phyloP scores from a whole-genome alignment of 257 asterid species.

The Solanum peruvianum region DNA sequence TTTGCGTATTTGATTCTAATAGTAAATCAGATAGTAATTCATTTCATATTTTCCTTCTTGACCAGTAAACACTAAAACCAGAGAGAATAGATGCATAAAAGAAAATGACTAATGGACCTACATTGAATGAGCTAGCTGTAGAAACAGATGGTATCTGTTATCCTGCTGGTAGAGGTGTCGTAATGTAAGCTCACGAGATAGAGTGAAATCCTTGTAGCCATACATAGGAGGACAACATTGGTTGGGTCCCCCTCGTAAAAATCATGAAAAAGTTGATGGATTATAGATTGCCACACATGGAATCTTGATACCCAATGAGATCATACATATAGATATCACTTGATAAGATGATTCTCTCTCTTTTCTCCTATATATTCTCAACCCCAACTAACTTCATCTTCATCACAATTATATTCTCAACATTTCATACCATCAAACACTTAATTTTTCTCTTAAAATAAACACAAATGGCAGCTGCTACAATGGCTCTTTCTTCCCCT shows the following conservation, averaged over 20 bases:
- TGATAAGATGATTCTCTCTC: not conserved
- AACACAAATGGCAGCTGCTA: constrained; percentile 1
- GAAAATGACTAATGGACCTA: not conserved
- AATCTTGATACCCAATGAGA: not conserved
- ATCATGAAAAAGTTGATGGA: not conserved
- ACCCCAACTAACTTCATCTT: not conserved
- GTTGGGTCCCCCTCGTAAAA: not conserved
- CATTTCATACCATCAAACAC: not conserved
- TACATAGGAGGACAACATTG: not conserved
- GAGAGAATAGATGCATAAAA: not conserved
- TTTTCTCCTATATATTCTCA: not conserved
- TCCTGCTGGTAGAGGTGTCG: not conserved
- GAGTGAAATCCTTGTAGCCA: not conserved
- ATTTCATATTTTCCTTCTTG: not conserved
- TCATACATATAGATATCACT: not conserved
- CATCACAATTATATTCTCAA: not conserved
- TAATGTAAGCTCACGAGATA: not conserved
- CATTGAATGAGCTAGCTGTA: not conserved
- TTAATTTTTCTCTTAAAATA: not conserved
- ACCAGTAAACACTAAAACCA: not conserved
- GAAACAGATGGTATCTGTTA: not conserved
- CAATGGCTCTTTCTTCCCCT: constrained; percentile 17
- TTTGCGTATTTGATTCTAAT: too few species aligned
- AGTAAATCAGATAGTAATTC: not conserved
- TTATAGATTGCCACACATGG: not conserved